A percentile compares a stretch with the other conserved stretches of the same genome.
Evolutionary conservation across 768 basidiomycete species (phyloP).

Genomic region (Suillus variegatus): DNA sequence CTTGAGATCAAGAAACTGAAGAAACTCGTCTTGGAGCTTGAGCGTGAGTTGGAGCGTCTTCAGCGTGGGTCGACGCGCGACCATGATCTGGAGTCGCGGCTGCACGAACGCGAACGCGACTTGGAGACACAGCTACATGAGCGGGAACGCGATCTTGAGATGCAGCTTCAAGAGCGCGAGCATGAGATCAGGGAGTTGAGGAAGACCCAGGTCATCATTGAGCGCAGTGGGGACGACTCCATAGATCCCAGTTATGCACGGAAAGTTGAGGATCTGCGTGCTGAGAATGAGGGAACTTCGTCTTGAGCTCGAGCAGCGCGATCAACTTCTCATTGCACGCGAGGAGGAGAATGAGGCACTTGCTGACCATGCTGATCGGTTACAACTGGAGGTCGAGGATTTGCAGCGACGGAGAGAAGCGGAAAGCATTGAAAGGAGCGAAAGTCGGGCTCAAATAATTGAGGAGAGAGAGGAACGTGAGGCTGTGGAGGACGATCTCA

Average conservation of each 20-base stretch:
- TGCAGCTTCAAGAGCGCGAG: constrained; percentile 72
- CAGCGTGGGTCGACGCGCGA: constrained; percentile 44
- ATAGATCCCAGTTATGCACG: constrained; percentile 47
- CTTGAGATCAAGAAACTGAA: constrained; percentile 92
- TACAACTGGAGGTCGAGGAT: constrained; percentile 69
- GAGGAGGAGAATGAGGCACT: constrained; percentile 78
- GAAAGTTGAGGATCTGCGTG: constrained; percentile 58
- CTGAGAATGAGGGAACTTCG: constrained; percentile 65
- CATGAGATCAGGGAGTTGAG: constrained; percentile 68
- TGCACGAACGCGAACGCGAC: constrained; percentile 31
- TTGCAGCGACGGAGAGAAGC: constrained; percentile 61
- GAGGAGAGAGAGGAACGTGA: constrained; percentile 77
- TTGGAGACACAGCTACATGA: constrained; percentile 39
- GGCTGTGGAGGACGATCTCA: constrained; percentile 77
- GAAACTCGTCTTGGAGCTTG: constrained; percentile 83
- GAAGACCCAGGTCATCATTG: constrained; percentile 54
- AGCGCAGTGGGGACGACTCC: constrained; percentile 49
- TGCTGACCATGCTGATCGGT: constrained; percentile 60
- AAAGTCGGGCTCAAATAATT: constrained; percentile 68
- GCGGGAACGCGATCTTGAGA: constrained; percentile 76
- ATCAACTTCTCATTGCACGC: constrained; percentile 51
- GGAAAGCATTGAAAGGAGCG: constrained; percentile 67
- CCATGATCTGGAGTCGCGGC: constrained; percentile 37
- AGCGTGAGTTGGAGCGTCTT: constrained; percentile 73
- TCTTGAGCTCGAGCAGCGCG: constrained; percentile 56